A percentile compares a stretch with the other conserved stretches of the same genome.
These are phyloP conservation scores for Aspergillus sojae DNA, from an alignment of 2,329 filamentous ascomycete genomes.

Conservation along the genomic window DNA sequence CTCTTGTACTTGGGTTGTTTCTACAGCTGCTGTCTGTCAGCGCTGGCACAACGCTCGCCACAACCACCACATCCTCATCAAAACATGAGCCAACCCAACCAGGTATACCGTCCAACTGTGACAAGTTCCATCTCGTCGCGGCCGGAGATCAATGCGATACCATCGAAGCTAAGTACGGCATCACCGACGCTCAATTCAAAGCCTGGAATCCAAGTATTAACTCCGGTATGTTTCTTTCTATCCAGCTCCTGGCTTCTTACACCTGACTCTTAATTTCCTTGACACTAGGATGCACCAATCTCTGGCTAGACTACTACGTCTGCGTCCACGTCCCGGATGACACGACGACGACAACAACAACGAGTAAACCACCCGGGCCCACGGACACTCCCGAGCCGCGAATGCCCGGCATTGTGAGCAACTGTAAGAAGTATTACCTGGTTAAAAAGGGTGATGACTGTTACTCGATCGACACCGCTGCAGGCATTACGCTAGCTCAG, in stretches of 20 bases:
- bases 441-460: conserved; percentile 17
- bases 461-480: conserved; percentile 10
- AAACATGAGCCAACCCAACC: conserved; percentile 6
- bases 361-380: neutral
- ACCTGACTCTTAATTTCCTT: neutral
- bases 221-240: neutral
- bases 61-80: neutral
- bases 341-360: neutral
- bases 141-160: conserved; percentile 16
- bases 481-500: conserved; percentile 16
- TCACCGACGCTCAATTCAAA: conserved; percentile 3
- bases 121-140: conserved; percentile 5
- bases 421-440: conserved; percentile 21
- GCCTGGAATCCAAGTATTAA: conserved; percentile 13
- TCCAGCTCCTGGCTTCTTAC: neutral
- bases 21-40: conserved; percentile 11
- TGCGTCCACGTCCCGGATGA: conserved; percentile 10
- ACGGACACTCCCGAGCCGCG: conserved; percentile 1
- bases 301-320: conserved; percentile 18
- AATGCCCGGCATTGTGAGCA: conserved; percentile 11
- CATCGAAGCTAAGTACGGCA: conserved; percentile 1
- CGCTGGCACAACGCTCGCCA: neutral
- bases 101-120: neutral
- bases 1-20: conserved; percentile 9
- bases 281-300: conserved; percentile 4